Conservation (phyloP, 1,139 yeast species). For the Suhomyces kunorum region DNA sequence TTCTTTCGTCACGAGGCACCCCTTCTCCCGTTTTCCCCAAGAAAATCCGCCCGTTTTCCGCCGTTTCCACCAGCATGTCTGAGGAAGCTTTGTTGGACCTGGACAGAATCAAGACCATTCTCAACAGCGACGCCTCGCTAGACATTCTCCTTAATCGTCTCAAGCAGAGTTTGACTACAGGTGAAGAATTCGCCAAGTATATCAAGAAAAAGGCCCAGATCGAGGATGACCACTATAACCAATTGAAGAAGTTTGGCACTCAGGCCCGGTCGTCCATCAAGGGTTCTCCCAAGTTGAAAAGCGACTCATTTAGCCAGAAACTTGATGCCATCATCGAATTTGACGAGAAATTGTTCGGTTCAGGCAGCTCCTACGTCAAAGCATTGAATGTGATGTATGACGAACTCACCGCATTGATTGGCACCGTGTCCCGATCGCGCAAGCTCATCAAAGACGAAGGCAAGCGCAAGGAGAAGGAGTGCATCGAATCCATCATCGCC, state of each 20-base stretch:
- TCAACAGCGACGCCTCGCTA: slow-evolving; percentile 47
- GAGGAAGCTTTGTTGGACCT: slow-evolving; percentile 29
- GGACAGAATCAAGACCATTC: slow-evolving; percentile 32
- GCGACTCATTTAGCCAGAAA: slow-evolving; percentile 68
- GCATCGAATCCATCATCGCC: slow-evolving; percentile 71
- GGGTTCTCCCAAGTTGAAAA: slow-evolving; percentile 46
- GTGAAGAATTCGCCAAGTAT: slow-evolving; percentile 82
- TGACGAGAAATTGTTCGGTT: slow-evolving; percentile 74
- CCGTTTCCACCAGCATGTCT: slow-evolving; percentile 11
- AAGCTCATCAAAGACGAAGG: slow-evolving; percentile 82
- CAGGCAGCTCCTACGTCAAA: slow-evolving; percentile 73
- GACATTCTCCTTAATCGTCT: slow-evolving; percentile 70
- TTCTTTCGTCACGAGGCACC: not conserved
- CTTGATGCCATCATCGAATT: slow-evolving; percentile 70
- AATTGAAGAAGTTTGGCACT: slow-evolving; percentile 64
- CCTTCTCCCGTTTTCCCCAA: not conserved
- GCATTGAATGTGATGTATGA: slow-evolving; percentile 85
- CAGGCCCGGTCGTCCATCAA: slow-evolving; percentile 56
- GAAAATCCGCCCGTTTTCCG: not conserved
- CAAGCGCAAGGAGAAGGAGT: slow-evolving; percentile 77
- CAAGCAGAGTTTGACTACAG: slow-evolving; percentile 76
- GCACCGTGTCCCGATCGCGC: slow-evolving; percentile 68
- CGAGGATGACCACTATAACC: slow-evolving; percentile 78
- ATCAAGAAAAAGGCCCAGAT: slow-evolving; percentile 75
- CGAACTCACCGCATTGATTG: slow-evolving; percentile 72